These are phyloP conservation scores for Capronia americana DNA, from an alignment of 2,329 filamentous ascomycete species.

Conservation along the genomic window DNA sequence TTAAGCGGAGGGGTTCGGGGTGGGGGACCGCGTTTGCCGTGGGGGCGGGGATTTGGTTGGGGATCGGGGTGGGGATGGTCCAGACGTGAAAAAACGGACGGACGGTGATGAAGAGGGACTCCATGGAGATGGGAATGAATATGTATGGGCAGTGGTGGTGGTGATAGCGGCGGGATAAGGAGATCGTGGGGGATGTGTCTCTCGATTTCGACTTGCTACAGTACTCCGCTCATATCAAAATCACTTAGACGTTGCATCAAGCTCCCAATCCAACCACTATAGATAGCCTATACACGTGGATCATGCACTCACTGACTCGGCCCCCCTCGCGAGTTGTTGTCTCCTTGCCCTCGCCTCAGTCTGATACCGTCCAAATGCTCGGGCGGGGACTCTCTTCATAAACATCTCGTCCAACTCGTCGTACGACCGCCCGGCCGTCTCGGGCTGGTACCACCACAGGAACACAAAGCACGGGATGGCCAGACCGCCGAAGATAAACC, in stretches of 20 bases:
- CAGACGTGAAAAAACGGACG: too few species aligned
- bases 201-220: neutral
- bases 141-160: neutral
- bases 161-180: neutral
- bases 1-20: slow-evolving; percentile 12
- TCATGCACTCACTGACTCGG: neutral
- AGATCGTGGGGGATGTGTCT: neutral
- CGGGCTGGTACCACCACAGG: slow-evolving; percentile 48
- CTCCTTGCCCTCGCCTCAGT: neutral
- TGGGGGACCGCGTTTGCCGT: slow-evolving; percentile 22
- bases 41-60: slow-evolving; percentile 28
- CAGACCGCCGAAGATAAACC: slow-evolving; percentile 51
- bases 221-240: too few species aligned
- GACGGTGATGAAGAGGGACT: too few species aligned
- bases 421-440: slow-evolving; percentile 45
- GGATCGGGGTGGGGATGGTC: slow-evolving; percentile 31
- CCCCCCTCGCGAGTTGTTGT: neutral
- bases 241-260: too few species aligned
- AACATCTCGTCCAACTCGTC: slow-evolving; percentile 45
- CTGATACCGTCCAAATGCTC: slow-evolving; percentile 38
- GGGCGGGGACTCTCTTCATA: slow-evolving; percentile 38
- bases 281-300: too few species aligned
- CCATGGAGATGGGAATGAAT: too few species aligned
- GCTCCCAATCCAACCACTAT: too few species aligned
- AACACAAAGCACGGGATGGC: slow-evolving; percentile 36